Conservation (phyloP, 1,284 basidiomycete genomes). For the Tilletia setariae region DNA sequence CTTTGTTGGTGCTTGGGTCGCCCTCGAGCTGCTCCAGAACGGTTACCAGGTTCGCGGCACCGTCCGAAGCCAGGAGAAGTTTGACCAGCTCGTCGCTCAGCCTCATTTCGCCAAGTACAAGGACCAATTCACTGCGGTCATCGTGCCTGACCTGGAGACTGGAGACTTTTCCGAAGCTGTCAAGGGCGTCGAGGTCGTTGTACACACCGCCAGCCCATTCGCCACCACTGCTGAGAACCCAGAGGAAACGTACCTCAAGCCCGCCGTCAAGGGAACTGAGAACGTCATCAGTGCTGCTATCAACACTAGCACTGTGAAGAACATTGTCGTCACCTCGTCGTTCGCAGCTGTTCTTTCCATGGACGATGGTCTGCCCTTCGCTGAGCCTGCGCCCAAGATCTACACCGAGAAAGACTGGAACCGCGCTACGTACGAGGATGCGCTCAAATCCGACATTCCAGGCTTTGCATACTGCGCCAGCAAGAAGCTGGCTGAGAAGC, state of each 20-base stretch:
- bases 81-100: slow-evolving; percentile 57
- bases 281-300: slow-evolving; percentile 63
- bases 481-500: slow-evolving; percentile 67
- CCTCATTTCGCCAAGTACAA: slow-evolving; percentile 58
- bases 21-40: slow-evolving; percentile 58
- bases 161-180: slow-evolving; percentile 70
- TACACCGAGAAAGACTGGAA: slow-evolving; percentile 67
- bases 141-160: slow-evolving; percentile 63
- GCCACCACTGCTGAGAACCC: slow-evolving; percentile 38
- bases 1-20: slow-evolving; percentile 54
- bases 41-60: slow-evolving; percentile 61
- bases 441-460: slow-evolving; percentile 51
- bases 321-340: slow-evolving; percentile 69
- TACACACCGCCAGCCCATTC: slow-evolving; percentile 63
- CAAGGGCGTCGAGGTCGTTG: slow-evolving; percentile 65
- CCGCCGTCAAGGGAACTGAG: slow-evolving; percentile 66
- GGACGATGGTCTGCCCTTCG: slow-evolving; percentile 48
- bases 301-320: slow-evolving; percentile 60
- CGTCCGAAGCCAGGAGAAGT: slow-evolving; percentile 62
- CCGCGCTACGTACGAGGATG: slow-evolving; percentile 54
- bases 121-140: slow-evolving; percentile 60
- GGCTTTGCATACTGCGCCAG: slow-evolving; percentile 58
- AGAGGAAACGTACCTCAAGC: slow-evolving; percentile 59
- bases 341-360: slow-evolving; percentile 58
- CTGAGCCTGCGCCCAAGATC: slow-evolving; percentile 25